A percentile compares a stretch with the other conserved stretches of the same genome.
Evolutionary conservation across 768 basidiomycete species (phyloP).

Genomic region (Panus rudis): DNA sequence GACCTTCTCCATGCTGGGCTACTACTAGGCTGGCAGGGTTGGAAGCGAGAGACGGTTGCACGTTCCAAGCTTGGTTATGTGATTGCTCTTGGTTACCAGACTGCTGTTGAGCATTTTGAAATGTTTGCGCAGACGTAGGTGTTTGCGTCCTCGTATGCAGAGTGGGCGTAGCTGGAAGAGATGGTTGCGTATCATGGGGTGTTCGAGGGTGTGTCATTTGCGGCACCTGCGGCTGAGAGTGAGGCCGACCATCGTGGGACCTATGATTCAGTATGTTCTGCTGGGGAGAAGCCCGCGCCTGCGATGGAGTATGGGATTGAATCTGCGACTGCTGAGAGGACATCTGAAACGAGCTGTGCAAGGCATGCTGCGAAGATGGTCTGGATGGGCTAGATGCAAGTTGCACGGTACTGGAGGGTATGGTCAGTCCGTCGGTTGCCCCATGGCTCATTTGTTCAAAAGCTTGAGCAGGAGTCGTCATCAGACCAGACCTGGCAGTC

Average conservation of each 20-base stretch:
- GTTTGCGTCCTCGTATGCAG: slow-evolving; percentile 15
- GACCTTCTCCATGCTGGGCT: too few species aligned
- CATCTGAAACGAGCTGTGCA: slow-evolving; percentile 36
- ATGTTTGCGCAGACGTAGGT: slow-evolving; percentile 32
- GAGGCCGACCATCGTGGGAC: slow-evolving; percentile 16
- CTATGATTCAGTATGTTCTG: slow-evolving; percentile 28
- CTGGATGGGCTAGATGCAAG: slow-evolving; percentile 8
- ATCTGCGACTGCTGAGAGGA: slow-evolving; percentile 15
- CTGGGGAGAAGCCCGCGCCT: slow-evolving; percentile 20
- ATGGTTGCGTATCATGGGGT: slow-evolving; percentile 6
- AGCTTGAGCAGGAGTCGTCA: slow-evolving; percentile 58
- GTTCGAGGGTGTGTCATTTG: slow-evolving; percentile 21
- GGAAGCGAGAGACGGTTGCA: too few species aligned
- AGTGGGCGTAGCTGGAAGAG: slow-evolving; percentile 9
- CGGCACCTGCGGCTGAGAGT: slow-evolving; percentile 7
- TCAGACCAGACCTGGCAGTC: slow-evolving; percentile 37
- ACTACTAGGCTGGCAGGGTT: too few species aligned
- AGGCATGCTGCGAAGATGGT: slow-evolving; percentile 30
- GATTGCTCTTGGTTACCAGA: too few species aligned
- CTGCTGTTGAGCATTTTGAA: too few species aligned
- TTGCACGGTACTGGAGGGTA: too few species aligned
- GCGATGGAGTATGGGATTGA: slow-evolving; percentile 17
- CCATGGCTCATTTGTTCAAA: slow-evolving; percentile 42
- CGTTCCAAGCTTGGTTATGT: too few species aligned
- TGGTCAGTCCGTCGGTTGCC: slow-evolving; percentile 10